Percentiles rank a stretch among this genome's conserved stretches.
These are phyloP conservation scores for Cynara cardunculus DNA, from an alignment of 129 eudicot genomes.

Conservation along the genomic window DNA sequence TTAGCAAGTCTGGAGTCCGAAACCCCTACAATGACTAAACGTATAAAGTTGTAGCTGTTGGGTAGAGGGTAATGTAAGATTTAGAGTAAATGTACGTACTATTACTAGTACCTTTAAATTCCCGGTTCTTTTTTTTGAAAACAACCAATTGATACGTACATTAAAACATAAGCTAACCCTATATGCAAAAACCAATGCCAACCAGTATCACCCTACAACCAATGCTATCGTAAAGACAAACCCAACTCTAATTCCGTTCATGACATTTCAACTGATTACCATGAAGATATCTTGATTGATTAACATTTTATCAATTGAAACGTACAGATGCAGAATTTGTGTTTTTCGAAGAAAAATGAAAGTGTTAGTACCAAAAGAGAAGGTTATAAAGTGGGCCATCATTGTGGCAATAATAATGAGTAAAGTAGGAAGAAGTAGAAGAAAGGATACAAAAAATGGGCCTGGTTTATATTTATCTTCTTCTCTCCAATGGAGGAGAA, in stretches of 20 bases:
- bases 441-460: conserved; percentile 24
- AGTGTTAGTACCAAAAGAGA: not conserved
- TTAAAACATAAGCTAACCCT: not conserved
- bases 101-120: not conserved
- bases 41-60: not conserved
- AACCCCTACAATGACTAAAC: too few species aligned
- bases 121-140: too few species aligned
- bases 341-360: not conserved
- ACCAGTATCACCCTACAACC: not conserved
- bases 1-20: too few species aligned
- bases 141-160: not conserved
- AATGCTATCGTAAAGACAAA: not conserved
- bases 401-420: conserved; percentile 33
- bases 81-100: not conserved
- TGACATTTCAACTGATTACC: too few species aligned
- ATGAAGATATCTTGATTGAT: too few species aligned
- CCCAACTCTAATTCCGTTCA: not conserved
- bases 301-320: too few species aligned
- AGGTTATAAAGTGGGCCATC: conserved; percentile 39
- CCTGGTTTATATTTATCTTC: conserved; percentile 14
- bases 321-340: not conserved
- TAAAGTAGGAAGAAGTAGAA: conserved; percentile 29
- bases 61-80: not conserved
- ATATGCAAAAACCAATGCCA: too few species aligned
- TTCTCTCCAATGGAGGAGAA: conserved; percentile 6